Conservation (phyloP, 768 basidiomycete genomes). For the Cyclocybe cylindracea region DNA sequence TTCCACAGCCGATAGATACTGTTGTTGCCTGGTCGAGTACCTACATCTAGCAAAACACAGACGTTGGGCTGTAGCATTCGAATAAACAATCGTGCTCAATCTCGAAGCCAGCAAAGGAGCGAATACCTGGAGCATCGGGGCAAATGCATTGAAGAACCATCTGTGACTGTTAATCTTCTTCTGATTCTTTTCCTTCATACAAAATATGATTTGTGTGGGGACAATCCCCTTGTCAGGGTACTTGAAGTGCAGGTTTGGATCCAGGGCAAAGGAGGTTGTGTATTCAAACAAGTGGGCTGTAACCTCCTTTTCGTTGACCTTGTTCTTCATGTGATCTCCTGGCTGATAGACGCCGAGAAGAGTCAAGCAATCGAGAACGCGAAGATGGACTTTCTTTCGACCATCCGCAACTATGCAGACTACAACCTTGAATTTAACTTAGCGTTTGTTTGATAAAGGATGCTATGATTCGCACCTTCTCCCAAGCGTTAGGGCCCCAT, state of each 20-base stretch:
- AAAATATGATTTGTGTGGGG: conserved; percentile 92
- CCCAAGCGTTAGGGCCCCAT: conserved; percentile 97
- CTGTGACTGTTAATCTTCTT: conserved; percentile 97
- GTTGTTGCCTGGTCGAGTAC: conserved; percentile 85
- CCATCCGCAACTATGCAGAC: conserved; percentile 93
- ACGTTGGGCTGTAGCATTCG: conserved; percentile 71
- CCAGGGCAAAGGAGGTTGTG: conserved; percentile 78
- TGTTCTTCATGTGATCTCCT: conserved; percentile 48
- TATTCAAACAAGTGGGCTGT: conserved; percentile 78
- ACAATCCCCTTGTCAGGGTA: conserved; percentile 93
- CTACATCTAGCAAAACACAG: conserved; percentile 91
- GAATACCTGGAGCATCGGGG: conserved; percentile 73
- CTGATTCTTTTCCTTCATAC: conserved; percentile 91
- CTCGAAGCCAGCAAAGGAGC: not conserved
- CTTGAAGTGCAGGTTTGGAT: conserved; percentile 78
- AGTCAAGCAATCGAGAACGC: conserved; percentile 86
- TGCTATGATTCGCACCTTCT: conserved; percentile 57
- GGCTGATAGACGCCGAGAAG: conserved; percentile 91
- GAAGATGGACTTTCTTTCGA: conserved; percentile 77
- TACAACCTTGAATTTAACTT: conserved; percentile 58
- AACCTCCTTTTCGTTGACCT: conserved; percentile 59
- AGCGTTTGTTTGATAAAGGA: not conserved
- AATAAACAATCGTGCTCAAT: not conserved
- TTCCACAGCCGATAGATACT: conserved; percentile 97
- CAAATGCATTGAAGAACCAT: conserved; percentile 98